Evolutionary conservation across 257 asterid genomes (phyloP).

Genomic region (Catharanthus roseus): DNA sequence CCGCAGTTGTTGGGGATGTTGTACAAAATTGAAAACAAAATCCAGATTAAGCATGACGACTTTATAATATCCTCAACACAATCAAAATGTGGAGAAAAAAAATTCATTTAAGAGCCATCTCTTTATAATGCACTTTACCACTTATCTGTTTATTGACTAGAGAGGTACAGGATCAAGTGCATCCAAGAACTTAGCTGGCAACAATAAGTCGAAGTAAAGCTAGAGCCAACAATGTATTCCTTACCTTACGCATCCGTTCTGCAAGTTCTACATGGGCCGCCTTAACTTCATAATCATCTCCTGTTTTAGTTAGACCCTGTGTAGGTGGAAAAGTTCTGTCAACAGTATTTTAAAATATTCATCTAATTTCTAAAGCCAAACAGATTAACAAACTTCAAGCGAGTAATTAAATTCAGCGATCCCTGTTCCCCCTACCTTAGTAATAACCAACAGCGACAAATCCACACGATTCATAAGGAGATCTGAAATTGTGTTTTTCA

Average conservation of each 20-base stretch:
- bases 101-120: neutral
- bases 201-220: neutral
- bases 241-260: slow-evolving; percentile 97
- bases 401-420: neutral
- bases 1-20: neutral
- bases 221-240: slow-evolving; percentile 12
- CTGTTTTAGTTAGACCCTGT: slow-evolving; percentile 96
- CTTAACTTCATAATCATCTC: slow-evolving; percentile 97
- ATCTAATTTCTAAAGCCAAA: neutral
- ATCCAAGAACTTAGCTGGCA: neutral
- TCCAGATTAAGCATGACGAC: neutral
- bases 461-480: slow-evolving; percentile 99
- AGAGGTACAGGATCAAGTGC: neutral
- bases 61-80: neutral
- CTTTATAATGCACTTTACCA: neutral
- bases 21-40: neutral
- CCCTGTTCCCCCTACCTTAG: slow-evolving; percentile 55
- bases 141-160: neutral
- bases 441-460: slow-evolving; percentile 91
- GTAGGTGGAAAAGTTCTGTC: slow-evolving; percentile 9
- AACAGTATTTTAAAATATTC: neutral
- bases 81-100: neutral
- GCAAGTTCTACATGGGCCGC: slow-evolving; percentile 98
- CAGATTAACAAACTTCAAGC: neutral
- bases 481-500: slow-evolving; percentile 86